A percentile compares a stretch with the other conserved stretches of the same genome.
phyloP scores from a whole-genome alignment of 2,329 filamentous ascomycete genomes.

The Delphinella strobiligena region DNA sequence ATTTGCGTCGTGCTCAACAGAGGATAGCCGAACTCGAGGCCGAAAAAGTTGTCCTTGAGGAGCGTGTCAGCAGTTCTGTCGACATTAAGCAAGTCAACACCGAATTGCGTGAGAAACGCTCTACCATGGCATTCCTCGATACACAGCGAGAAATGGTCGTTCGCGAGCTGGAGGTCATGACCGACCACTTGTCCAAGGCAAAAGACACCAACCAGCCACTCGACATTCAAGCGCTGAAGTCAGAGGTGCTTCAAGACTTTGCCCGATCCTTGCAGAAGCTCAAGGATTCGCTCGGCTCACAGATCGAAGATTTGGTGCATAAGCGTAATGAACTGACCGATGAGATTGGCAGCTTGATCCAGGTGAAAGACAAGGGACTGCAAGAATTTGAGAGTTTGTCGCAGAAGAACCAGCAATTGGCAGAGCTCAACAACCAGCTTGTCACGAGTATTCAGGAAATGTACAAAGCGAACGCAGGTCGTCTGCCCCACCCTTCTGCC shows the following conservation, averaged over 20 bases:
- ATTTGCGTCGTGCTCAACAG: constrained; percentile 71
- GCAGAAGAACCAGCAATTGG: constrained; percentile 85
- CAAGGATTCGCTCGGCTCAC: constrained; percentile 63
- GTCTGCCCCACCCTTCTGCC: constrained; percentile 34
- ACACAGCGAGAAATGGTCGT: constrained; percentile 94
- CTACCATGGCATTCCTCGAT: constrained; percentile 87
- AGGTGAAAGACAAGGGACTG: constrained; percentile 83
- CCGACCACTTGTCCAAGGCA: constrained; percentile 74
- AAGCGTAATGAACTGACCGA: constrained; percentile 75
- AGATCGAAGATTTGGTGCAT: constrained; percentile 81
- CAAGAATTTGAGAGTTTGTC: constrained; percentile 93
- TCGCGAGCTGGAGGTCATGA: constrained; percentile 77
- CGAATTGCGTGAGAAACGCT: constrained; percentile 82
- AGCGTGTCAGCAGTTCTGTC: constrained; percentile 43
- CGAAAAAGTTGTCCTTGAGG: constrained; percentile 50
- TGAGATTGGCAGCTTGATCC: constrained; percentile 69
- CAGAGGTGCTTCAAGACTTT: constrained; percentile 50
- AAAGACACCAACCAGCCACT: constrained; percentile 73
- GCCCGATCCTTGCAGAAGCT: constrained; percentile 52
- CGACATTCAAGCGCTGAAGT: constrained; percentile 60
- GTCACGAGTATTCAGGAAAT: constrained; percentile 88
- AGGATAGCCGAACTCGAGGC: constrained; percentile 75
- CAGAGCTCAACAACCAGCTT: constrained; percentile 89
- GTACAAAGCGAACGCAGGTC: constrained; percentile 55
- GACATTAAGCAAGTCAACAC: constrained; percentile 69